Conservation (phyloP, 1,284 basidiomycete species). For the Meripilus lineatus region DNA sequence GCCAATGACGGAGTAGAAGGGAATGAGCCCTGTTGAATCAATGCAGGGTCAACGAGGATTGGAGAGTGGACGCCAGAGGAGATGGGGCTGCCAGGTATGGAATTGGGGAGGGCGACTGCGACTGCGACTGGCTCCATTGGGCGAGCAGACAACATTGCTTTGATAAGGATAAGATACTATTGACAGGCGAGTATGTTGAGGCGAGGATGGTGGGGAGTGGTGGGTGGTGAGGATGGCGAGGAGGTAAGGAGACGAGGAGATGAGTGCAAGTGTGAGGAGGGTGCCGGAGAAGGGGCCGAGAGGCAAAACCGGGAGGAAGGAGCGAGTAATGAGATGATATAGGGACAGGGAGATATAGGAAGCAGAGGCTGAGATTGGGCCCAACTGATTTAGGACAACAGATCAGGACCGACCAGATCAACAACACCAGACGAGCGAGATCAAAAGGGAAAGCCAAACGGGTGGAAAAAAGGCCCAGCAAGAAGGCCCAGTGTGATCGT, state of each 20-base stretch:
- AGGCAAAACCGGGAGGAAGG: no score
- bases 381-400: no score
- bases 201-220: slow-evolving; percentile 9
- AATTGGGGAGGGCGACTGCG: slow-evolving; percentile 20
- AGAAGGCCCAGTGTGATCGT: no score
- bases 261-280: slow-evolving; percentile 12
- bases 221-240: slow-evolving; percentile 8
- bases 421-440: no score
- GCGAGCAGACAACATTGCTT: slow-evolving; percentile 41
- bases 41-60: slow-evolving; percentile 7
- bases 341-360: slow-evolving; percentile 10
- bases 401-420: no score
- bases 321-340: no score
- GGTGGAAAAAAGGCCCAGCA: no score
- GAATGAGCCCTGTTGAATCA: slow-evolving; percentile 3
- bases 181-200: slow-evolving; percentile 1
- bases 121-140: slow-evolving; percentile 33
- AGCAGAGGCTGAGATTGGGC: neutral
- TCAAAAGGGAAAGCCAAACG: no score
- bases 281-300: slow-evolving; percentile 13
- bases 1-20: slow-evolving; percentile 8
- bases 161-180: no score
- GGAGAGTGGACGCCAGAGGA: slow-evolving; percentile 8
- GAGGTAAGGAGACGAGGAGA: slow-evolving; percentile 12
- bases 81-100: slow-evolving; percentile 12